Base-by-base conservation (phyloP, 108 stramenopile genomes). In the Hondaea fermentalgiana region DNA sequence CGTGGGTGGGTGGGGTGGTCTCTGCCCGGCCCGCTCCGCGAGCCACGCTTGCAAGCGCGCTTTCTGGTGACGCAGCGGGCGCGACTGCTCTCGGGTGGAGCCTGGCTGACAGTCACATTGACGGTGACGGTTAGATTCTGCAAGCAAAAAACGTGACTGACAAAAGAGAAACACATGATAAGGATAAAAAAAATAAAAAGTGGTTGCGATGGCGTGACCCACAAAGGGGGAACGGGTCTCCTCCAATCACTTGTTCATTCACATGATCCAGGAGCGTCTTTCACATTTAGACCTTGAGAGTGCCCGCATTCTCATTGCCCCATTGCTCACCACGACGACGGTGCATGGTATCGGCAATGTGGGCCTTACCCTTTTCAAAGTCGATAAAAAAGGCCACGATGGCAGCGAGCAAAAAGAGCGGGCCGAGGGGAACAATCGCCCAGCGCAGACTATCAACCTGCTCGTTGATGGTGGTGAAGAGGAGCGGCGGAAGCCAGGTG, bases 381-480 rank as follows among this genome's bases (percentile, higher is more conserved):
- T 83, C 76, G 51, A 83, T 83, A 3, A 83, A 53, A 23, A 21
- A 83, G 76, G 49, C 76, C 6, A 83, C 12, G 51, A 83, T 25
- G n/a, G 76, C 76, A 16, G 76, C 76, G 28, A 83, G 17, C 8
- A 83, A 23, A 23, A 83, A 83, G 49, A 83, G 28, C 49, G 51
- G 51, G 17, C 19, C 76, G 45, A 83, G 76, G 6, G 76, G 76
- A 1, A 83, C 49, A 23, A 83, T 83, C 10, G 76, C 76, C 49
- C 51, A 83, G 44, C 51, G 76, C 45, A 83, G 3, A 23, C 6
- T 53, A 23, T 83, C 76, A 6, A 23, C 12, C 49, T 83, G 19
- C 51, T 83, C 76, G 51, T 83, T 83, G 76, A 83, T 83, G 49
- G 51, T 83, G 45, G 76, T 83, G 76, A 53, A 83, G 51, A 83